Conservation (phyloP, 176 grass and related monocot genomes). For the Phoenix roebelenii region DNA sequence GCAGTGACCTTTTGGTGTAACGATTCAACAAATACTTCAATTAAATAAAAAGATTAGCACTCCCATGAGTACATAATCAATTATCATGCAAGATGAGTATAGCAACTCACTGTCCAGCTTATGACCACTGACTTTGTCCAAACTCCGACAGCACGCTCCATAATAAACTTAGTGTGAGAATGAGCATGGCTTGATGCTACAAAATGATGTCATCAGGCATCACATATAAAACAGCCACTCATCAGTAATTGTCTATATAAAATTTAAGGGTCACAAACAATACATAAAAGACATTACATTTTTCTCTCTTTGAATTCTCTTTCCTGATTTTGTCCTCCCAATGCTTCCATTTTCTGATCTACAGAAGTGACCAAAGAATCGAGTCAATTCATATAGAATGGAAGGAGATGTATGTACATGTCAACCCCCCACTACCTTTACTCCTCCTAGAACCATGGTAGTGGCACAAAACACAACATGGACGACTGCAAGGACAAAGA, state of each 20-base stretch:
- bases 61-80: too few relatives aligned
- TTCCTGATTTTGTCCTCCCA: slow-evolving; percentile 20
- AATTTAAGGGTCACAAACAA: background rate
- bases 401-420: too few relatives aligned
- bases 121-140: slow-evolving; percentile 12
- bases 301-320: background rate
- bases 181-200: background rate
- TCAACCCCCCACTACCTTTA: slow-evolving; percentile 33
- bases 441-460: slow-evolving; percentile 75
- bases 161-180: background rate
- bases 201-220: background rate
- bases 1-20: too few relatives aligned
- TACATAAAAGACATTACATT: background rate
- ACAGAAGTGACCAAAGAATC: background rate
- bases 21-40: too few relatives aligned
- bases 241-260: background rate
- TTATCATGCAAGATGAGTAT: too few relatives aligned
- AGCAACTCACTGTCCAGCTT: slow-evolving; percentile 5
- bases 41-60: too few relatives aligned
- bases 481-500: slow-evolving; percentile 71
- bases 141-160: background rate
- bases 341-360: slow-evolving; percentile 17
- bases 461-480: slow-evolving; percentile 67
- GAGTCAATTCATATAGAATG: too few relatives aligned
- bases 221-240: too few relatives aligned